A percentile compares a stretch with the other conserved stretches of the same genome.
Evolutionary conservation across 805 yeast species (phyloP).

Genomic region (Phaffomyces thermotolerans): DNA sequence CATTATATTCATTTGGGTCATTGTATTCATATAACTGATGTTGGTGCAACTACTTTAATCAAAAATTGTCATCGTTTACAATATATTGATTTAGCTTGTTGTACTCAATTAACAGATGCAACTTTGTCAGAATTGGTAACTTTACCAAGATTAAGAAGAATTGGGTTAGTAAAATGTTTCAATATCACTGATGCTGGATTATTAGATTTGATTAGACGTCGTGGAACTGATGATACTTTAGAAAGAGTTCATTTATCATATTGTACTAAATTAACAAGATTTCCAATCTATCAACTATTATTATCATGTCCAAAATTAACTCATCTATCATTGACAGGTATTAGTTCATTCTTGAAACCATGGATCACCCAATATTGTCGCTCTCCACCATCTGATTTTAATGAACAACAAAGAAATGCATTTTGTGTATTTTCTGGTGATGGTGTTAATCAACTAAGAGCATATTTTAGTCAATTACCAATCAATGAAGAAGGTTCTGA

Average conservation of each 20-base stretch:
- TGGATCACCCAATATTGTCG: conserved; percentile 86
- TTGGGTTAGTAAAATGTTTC: conserved; percentile 88
- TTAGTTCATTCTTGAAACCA: conserved; percentile 76
- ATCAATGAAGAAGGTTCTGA: background rate
- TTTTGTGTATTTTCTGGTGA: conserved; percentile 93
- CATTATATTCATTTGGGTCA: conserved; percentile 93
- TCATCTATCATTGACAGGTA: conserved; percentile 88
- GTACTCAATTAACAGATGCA: conserved; percentile 79
- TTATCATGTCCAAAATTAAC: conserved; percentile 80
- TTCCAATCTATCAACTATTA: conserved; percentile 68
- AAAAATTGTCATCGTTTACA: conserved; percentile 77
- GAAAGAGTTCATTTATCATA: conserved; percentile 93
- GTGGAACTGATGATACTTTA: conserved; percentile 70
- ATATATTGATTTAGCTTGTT: conserved; percentile 92
- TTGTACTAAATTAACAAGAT: conserved; percentile 72
- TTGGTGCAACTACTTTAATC: conserved; percentile 70
- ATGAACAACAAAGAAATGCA: conserved; percentile 71
- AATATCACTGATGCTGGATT: conserved; percentile 84
- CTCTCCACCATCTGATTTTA: conserved; percentile 88
- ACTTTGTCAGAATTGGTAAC: conserved; percentile 70
- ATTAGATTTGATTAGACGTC: conserved; percentile 53
- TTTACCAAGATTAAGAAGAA: conserved; percentile 75
- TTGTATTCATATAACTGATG: conserved; percentile 84
- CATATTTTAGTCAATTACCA: conserved; percentile 44
- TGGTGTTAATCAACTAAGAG: conserved; percentile 74